phyloP scores from a whole-genome alignment of 805 yeast genomes.

The Saturnispora halmiae region DNA sequence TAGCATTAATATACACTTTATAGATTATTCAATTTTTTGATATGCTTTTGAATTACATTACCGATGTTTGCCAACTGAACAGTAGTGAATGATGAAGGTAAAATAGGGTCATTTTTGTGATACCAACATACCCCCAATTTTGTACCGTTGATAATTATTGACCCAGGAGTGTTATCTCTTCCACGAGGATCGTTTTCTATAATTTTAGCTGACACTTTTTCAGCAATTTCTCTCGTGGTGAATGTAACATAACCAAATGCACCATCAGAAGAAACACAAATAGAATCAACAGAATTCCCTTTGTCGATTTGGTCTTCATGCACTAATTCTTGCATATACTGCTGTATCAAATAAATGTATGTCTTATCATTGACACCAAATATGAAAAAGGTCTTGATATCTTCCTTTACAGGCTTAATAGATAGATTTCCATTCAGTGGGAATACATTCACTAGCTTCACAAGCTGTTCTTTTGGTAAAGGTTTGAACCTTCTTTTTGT shows the following conservation, averaged over 20 bases:
- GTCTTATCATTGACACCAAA: slow-evolving; percentile 63
- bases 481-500: slow-evolving; percentile 3
- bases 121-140: slow-evolving; percentile 51
- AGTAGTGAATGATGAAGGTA: slow-evolving; percentile 31
- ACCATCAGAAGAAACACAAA: slow-evolving; percentile 48
- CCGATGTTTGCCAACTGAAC: slow-evolving; percentile 42
- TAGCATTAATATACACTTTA: slow-evolving; percentile 22
- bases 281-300: slow-evolving; percentile 30
- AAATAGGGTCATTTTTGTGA: background rate
- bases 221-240: slow-evolving; percentile 41
- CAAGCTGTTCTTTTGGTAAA: slow-evolving; percentile 35
- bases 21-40: slow-evolving; percentile 43
- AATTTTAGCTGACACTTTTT: slow-evolving; percentile 29
- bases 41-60: slow-evolving; percentile 40
- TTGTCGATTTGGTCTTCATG: slow-evolving; percentile 12
- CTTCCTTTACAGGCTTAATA: slow-evolving; percentile 31
- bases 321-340: slow-evolving; percentile 34
- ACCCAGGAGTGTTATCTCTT: slow-evolving; percentile 22
- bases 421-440: slow-evolving; percentile 57
- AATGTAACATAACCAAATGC: slow-evolving; percentile 59
- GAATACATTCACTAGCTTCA: slow-evolving; percentile 46
- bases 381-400: slow-evolving; percentile 54
- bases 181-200: slow-evolving; percentile 7
- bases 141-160: slow-evolving; percentile 28
- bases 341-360: slow-evolving; percentile 53